phyloP scores from a whole-genome alignment of 2,329 filamentous ascomycete species.

The Calonectria naviculata region DNA sequence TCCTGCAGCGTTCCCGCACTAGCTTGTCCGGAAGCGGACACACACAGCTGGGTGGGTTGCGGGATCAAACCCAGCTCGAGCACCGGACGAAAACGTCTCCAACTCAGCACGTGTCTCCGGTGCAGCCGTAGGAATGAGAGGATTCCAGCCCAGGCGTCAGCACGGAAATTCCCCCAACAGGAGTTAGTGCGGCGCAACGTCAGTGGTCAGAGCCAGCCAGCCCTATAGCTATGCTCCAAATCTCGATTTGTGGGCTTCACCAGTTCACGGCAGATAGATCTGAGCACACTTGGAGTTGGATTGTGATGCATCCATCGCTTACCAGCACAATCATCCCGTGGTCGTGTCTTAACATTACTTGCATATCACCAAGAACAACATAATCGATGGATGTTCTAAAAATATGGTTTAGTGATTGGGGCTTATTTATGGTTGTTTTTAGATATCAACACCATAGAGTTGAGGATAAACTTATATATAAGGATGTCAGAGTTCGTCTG shows the following conservation, averaged over 20 bases:
- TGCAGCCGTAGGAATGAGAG: no score
- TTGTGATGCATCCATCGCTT: background rate
- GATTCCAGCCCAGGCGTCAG: no score
- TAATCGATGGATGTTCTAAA: background rate
- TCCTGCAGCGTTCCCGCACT: background rate
- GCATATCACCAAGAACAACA: background rate
- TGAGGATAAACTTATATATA: background rate
- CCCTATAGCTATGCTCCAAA: background rate
- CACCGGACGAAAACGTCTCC: no score
- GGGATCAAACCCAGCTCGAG: no score
- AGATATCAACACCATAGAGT: background rate
- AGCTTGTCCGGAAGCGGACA: background rate
- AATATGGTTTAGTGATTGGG: background rate
- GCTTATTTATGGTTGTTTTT: background rate
- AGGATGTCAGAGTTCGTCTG: background rate
- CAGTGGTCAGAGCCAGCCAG: background rate
- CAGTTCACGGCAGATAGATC: background rate
- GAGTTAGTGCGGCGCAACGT: background rate
- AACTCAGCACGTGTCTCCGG: no score
- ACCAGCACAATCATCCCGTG: background rate
- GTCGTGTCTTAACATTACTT: background rate
- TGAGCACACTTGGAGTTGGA: background rate
- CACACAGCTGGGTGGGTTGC: background rate
- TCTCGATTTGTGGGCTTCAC: background rate
- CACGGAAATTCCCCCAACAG: no score